phyloP scores from a whole-genome alignment of 1,139 yeast genomes.

The Candida sp. region DNA sequence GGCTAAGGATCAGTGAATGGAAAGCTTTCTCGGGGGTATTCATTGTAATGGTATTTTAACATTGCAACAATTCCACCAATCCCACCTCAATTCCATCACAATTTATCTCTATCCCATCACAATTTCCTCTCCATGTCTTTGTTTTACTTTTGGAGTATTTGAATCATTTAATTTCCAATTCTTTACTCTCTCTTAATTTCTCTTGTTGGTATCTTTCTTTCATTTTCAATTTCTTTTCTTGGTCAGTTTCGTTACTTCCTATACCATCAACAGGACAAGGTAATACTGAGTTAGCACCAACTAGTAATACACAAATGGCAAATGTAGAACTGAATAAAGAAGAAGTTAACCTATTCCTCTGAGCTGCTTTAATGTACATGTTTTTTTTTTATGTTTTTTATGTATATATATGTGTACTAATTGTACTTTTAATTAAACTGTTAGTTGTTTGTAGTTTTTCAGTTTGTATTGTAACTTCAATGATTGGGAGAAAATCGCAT shows the following conservation, averaged over 20 bases:
- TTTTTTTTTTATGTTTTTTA: background rate
- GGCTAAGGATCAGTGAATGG: no score
- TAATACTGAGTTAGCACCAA: constrained; percentile 63
- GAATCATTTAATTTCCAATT: no score
- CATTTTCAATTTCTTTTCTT: constrained; percentile 25
- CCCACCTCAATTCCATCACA: no score
- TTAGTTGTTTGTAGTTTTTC: background rate
- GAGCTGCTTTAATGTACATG: constrained; percentile 47
- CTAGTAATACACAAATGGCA: constrained; percentile 66
- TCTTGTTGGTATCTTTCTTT: constrained; percentile 2
- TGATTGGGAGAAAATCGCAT: background rate
- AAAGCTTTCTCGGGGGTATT: no score
- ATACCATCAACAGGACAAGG: constrained; percentile 73
- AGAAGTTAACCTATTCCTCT: constrained; percentile 54
- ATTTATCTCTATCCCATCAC: no score
- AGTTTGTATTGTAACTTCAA: background rate
- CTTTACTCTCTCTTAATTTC: background rate
- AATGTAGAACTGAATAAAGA: constrained; percentile 76
- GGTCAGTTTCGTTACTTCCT: constrained; percentile 39
- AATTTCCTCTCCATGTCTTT: no score
- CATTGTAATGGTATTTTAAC: no score
- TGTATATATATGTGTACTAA: no score
- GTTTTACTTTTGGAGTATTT: no score
- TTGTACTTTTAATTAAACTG: background rate
- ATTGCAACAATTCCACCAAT: no score